A percentile compares a stretch with the other conserved stretches of the same genome.
Evolutionary conservation across 805 yeast species (phyloP).

Genomic region (Candida odintsovae): DNA sequence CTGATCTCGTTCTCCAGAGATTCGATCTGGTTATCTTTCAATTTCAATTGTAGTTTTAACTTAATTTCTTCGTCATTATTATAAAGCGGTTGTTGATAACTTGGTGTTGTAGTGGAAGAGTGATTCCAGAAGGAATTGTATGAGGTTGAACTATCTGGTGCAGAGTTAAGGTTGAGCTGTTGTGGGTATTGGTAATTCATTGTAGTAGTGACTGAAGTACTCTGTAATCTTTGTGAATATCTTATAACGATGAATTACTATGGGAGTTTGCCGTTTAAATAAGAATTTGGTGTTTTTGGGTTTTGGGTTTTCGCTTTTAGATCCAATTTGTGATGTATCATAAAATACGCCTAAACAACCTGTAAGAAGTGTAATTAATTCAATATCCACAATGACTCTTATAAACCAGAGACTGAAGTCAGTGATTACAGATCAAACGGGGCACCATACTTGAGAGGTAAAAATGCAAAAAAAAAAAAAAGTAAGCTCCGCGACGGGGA

Average conservation of each 20-base stretch:
- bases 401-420: too few relatives aligned
- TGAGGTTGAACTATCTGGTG: not conserved
- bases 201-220: not conserved
- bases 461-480: slow-evolving; percentile 1
- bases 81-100: not conserved
- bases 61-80: slow-evolving; percentile 27
- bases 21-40: slow-evolving; percentile 48
- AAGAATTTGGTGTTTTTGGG: too few relatives aligned
- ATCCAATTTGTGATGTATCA: too few relatives aligned
- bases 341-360: too few relatives aligned
- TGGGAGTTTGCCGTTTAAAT: too few relatives aligned
- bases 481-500: slow-evolving; percentile 23
- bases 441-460: too few relatives aligned
- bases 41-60: slow-evolving; percentile 43
- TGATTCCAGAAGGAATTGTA: not conserved
- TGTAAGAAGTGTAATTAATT: too few relatives aligned
- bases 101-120: not conserved
- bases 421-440: too few relatives aligned
- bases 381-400: too few relatives aligned
- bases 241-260: too few relatives aligned
- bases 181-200: not conserved
- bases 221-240: too few relatives aligned
- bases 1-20: slow-evolving; percentile 40
- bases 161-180: not conserved
- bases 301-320: too few relatives aligned